Evolutionary conservation across 2,329 filamentous ascomycete species (phyloP).

Genomic region (Sporothrix schenckii): DNA sequence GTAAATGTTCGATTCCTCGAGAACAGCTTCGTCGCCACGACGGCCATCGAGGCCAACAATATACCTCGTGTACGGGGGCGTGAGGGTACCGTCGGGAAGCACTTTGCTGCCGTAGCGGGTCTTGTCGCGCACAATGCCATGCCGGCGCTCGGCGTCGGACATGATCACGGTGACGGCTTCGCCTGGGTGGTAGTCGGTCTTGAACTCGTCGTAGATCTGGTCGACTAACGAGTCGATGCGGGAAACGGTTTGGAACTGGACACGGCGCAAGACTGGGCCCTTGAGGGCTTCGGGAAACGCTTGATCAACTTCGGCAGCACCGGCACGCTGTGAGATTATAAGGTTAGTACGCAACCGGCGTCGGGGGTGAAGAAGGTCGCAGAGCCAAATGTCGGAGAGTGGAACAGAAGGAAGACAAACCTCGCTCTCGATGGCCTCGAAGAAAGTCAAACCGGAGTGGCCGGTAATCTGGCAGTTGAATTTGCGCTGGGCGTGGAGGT

Average conservation of each 20-base stretch:
- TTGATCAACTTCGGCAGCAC: constrained; percentile 85
- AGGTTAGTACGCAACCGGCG: background rate
- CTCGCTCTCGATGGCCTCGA: constrained; percentile 89
- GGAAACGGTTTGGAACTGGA: constrained; percentile 87
- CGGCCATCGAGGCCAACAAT: constrained; percentile 73
- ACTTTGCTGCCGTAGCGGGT: constrained; percentile 69
- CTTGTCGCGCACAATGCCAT: constrained; percentile 82
- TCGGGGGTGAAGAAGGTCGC: background rate
- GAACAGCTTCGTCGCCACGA: constrained; percentile 71
- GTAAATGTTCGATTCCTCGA: constrained; percentile 79
- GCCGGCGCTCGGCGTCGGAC: constrained; percentile 67
- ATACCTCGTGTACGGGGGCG: constrained; percentile 75
- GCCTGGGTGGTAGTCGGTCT: constrained; percentile 86
- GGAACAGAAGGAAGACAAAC: constrained; percentile 54
- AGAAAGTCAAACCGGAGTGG: constrained; percentile 87
- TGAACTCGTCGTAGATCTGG: constrained; percentile 75
- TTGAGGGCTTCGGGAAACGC: constrained; percentile 90
- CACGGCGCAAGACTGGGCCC: constrained; percentile 83
- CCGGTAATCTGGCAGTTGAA: constrained; percentile 98
- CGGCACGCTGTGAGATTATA: constrained; percentile 61
- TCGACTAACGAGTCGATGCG: constrained; percentile 82
- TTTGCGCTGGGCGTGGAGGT: constrained; percentile 61
- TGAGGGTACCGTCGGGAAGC: constrained; percentile 68
- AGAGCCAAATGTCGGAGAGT: background rate
- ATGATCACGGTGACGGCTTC: constrained; percentile 78